Conservation (phyloP, 306 rosid species). For the Cicer cuneatum region DNA sequence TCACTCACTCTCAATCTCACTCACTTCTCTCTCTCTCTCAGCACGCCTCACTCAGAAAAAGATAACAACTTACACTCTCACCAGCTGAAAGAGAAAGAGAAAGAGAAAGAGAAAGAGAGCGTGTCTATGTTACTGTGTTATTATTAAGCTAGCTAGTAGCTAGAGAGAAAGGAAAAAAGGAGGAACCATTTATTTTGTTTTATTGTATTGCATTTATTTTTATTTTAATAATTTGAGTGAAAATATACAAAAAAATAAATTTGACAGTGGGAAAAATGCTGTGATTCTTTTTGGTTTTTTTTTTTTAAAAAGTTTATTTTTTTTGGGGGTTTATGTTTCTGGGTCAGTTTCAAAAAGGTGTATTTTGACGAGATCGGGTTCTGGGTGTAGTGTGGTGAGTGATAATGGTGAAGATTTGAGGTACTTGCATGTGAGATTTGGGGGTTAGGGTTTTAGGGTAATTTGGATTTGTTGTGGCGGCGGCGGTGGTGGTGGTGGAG, state of each 20-base stretch:
- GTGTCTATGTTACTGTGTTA: background rate
- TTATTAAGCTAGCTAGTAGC: slow-evolving; percentile 31
- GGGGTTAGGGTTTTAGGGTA: slow-evolving; percentile 54
- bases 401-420: slow-evolving; percentile 59
- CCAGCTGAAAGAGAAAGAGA: slow-evolving; percentile 41
- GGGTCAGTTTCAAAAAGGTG: slow-evolving; percentile 34
- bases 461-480: slow-evolving; percentile 27
- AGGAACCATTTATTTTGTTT: background rate
- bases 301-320: background rate
- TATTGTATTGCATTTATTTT: background rate
- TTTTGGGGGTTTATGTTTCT: slow-evolving; percentile 38
- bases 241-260: background rate
- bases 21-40: slow-evolving; percentile 42
- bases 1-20: slow-evolving; percentile 17
- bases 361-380: slow-evolving; percentile 66
- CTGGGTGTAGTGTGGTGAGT: slow-evolving; percentile 47
- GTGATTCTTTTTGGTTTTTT: slow-evolving; percentile 44
- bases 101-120: slow-evolving; percentile 35
- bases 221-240: background rate
- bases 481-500: slow-evolving; percentile 35
- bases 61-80: slow-evolving; percentile 51
- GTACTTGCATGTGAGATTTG: slow-evolving; percentile 51
- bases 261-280: slow-evolving; percentile 45
- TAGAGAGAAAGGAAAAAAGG: slow-evolving; percentile 39
- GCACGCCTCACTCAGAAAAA: slow-evolving; percentile 75